These are phyloP conservation scores for Nakazawaea sp. DNA, from an alignment of 805 yeast genomes.

Conservation along the genomic window DNA sequence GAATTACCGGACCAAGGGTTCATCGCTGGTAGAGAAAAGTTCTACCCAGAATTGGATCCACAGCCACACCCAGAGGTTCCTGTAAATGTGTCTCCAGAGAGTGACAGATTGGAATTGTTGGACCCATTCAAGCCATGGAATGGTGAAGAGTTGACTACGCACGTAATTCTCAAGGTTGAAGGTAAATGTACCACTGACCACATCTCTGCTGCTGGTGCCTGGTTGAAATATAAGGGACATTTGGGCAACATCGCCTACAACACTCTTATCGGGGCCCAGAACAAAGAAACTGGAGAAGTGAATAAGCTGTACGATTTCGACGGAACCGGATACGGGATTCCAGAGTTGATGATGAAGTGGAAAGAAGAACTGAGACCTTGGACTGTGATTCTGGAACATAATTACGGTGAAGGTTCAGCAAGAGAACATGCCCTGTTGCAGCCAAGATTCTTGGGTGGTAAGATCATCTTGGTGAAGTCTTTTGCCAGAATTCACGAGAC, in stretches of 20 bases:
- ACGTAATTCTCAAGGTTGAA: slow-evolving; percentile 81
- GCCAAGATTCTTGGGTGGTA: slow-evolving; percentile 91
- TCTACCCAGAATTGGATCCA: slow-evolving; percentile 51
- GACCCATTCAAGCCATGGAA: slow-evolving; percentile 88
- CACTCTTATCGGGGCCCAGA: slow-evolving; percentile 94
- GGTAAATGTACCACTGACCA: slow-evolving; percentile 99
- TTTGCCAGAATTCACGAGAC: slow-evolving; percentile 99
- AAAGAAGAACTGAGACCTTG: slow-evolving; percentile 78
- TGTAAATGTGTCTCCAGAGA: slow-evolving; percentile 63
- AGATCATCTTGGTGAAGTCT: slow-evolving; percentile 82
- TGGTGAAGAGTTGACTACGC: slow-evolving; percentile 73
- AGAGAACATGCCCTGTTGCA: slow-evolving; percentile 98
- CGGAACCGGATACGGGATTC: slow-evolving; percentile 72
- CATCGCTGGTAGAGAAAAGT: slow-evolving; percentile 69
- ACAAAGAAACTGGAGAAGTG: slow-evolving; percentile 95
- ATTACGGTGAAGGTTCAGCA: slow-evolving; percentile 98
- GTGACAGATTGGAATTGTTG: slow-evolving; percentile 85
- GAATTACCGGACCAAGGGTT: slow-evolving; percentile 89
- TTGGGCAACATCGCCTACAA: slow-evolving; percentile 92
- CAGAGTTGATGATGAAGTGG: slow-evolving; percentile 97
- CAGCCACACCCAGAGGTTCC: slow-evolving; percentile 44
- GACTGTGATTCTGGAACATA: slow-evolving; percentile 96
- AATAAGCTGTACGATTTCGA: slow-evolving; percentile 84
- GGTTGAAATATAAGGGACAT: slow-evolving; percentile 98
- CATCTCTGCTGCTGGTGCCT: slow-evolving; percentile 97